Base-by-base conservation (phyloP, 1,284 basidiomycete genomes). In the Anthracocystis walkeri region DNA sequence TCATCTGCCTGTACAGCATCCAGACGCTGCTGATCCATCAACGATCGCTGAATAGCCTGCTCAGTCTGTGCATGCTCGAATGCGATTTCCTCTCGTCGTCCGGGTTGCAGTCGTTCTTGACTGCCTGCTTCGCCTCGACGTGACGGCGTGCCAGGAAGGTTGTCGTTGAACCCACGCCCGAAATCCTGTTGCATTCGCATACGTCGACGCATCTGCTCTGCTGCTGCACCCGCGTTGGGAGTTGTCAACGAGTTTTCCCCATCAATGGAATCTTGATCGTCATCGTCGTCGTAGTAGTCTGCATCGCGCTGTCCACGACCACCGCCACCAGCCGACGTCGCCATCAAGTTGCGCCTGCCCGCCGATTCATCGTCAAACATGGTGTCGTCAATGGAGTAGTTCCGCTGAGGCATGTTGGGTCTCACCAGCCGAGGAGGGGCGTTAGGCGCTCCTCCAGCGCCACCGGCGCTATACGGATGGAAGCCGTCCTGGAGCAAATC, bases 321-420 rank as follows among this genome's bases (percentile, higher is more conserved):
- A 16, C 35, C 53, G 23, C 52, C 14, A 12, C 25, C 50, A 0
- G 51, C 51, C 35, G 58, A 50, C 1, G 61, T 66, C 0, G 64
- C 68, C 58, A 71, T 67, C 48, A 76, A 57, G 40, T 76, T 65
- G 56, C 69, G 69, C 48, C 74, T 58, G 23, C 68, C 58, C 1
- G 58, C 68, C 31, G 62, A 58, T 21, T 76, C 74, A 48, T 76
- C 74, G 57, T 76, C 74, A 42, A 62, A 76, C 58, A 68, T 64
- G 38, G 55, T 58, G n/a, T 72, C 74, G 53, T 72, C 74, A 42
- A 68, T 76, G 53, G 74, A 76, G 58, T 76, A 65, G 59, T 58
- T 57, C n/a, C 69, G 35, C 53, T 65, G 65, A 6, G 65, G 65
- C 62, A 72, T 49, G 48, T 65, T 65, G 27, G 74, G 74, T 8